phyloP scores from a whole-genome alignment of 2,329 filamentous ascomycete species.

The Trichophyton verrucosum region DNA sequence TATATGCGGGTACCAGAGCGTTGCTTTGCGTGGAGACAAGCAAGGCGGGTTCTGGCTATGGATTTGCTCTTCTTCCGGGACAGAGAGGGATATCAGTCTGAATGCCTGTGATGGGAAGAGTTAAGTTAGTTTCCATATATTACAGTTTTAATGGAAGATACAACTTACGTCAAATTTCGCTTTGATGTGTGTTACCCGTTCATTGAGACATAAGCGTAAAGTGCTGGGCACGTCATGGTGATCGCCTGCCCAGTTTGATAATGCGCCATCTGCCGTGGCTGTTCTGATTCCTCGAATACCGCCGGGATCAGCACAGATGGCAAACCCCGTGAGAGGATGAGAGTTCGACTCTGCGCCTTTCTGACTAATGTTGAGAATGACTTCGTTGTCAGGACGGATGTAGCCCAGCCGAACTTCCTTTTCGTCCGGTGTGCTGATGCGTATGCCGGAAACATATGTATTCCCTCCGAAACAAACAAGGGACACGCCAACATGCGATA shows the following conservation, averaged over 20 bases:
- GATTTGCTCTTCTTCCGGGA: conserved; percentile 12
- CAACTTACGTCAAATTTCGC: conserved; percentile 14
- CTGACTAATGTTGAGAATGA: conserved; percentile 5
- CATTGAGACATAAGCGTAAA: conserved; percentile 13
- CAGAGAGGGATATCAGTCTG: conserved; percentile 15
- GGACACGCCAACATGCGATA: conserved; percentile 13
- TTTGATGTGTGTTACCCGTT: conserved; percentile 13
- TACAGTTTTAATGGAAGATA: neutral
- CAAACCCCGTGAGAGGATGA: conserved; percentile 12
- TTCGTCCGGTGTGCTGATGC: conserved; percentile 4
- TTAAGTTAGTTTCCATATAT: neutral
- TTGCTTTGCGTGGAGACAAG: conserved; percentile 12
- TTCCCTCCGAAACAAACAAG: conserved; percentile 10
- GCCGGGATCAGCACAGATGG: conserved; percentile 11
- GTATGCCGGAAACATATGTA: conserved; percentile 12
- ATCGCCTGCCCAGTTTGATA: conserved; percentile 14
- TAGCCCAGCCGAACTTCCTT: conserved; percentile 10
- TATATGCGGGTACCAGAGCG: conserved; percentile 16
- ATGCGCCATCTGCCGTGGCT: conserved; percentile 9
- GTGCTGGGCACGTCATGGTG: conserved; percentile 12
- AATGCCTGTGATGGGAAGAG: conserved; percentile 10
- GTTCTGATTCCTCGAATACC: conserved; percentile 15
- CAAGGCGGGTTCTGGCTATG: conserved; percentile 8
- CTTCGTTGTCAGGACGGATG: conserved; percentile 7
- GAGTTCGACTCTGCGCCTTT: neutral